A percentile compares a stretch with the other conserved stretches of the same genome.
Conservation (phyloP, 148 eudicot genomes). For the Fagopyrum esculentum region DNA sequence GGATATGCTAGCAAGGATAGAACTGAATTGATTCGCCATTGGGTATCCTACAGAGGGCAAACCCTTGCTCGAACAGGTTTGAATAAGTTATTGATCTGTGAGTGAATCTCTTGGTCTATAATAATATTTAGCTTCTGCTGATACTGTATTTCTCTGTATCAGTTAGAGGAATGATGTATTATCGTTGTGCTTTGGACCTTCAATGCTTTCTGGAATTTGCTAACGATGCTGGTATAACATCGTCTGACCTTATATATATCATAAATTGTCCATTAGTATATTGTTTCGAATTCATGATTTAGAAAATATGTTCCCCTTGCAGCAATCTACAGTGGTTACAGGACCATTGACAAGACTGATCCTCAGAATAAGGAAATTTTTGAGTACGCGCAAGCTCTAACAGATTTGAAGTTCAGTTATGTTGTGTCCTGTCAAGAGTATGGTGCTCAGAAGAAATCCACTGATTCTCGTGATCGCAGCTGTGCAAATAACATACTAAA, state of each 20-base stretch:
- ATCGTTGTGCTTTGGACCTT: constrained; percentile 85
- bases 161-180: constrained; percentile 99
- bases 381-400: constrained; percentile 66
- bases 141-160: constrained; percentile 21
- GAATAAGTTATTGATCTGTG: constrained; percentile 6
- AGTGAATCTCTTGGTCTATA: neutral
- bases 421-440: constrained; percentile 96
- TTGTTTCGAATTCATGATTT: constrained; percentile 4
- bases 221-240: constrained; percentile 48
- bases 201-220: constrained; percentile 88
- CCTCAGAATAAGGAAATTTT: constrained; percentile 33
- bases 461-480: constrained; percentile 57
- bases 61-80: constrained; percentile 98
- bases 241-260: neutral
- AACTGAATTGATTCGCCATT: constrained; percentile 59
- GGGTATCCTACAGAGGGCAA: constrained; percentile 99
- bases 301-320: constrained; percentile 20
- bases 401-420: constrained; percentile 96
- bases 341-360: constrained; percentile 52
- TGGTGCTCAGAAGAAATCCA: constrained; percentile 83
- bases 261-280: neutral
- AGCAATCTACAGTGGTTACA: constrained; percentile 80
- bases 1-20: constrained; percentile 42
- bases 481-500: constrained; percentile 70
- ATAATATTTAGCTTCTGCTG: constrained; percentile 16